Percentiles rank a stretch among this genome's conserved stretches.
phyloP scores from a whole-genome alignment of 306 rosid genomes.

The Trifolium dubium region DNA sequence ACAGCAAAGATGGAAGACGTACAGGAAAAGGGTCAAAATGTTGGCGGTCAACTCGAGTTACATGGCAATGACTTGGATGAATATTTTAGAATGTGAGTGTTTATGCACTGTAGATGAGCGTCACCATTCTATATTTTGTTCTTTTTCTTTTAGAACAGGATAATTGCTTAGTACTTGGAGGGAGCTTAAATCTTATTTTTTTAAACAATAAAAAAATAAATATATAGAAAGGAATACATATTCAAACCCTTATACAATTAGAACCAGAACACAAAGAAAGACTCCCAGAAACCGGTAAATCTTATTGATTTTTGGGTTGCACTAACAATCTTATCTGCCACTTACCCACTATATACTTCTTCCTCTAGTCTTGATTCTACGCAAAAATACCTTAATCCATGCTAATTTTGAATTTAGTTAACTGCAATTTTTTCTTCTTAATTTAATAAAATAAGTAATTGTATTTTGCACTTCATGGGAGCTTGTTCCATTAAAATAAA shows the following conservation, averaged over 20 bases:
- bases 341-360: slow-evolving; percentile 5
- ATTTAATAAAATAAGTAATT: neutral
- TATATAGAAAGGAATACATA: neutral
- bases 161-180: slow-evolving; percentile 35
- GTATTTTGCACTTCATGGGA: neutral
- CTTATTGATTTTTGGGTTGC: slow-evolving; percentile 21
- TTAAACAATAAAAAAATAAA: neutral
- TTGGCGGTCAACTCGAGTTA: slow-evolving; percentile 67
- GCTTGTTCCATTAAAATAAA: neutral
- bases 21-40: slow-evolving; percentile 66
- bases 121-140: neutral
- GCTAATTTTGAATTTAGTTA: neutral
- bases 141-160: neutral
- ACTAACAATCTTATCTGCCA: slow-evolving; percentile 4
- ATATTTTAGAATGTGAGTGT: slow-evolving; percentile 89
- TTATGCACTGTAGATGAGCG: slow-evolving; percentile 29
- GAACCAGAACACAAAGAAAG: neutral
- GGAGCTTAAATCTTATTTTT: slow-evolving; percentile 17
- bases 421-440: neutral
- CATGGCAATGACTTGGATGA: slow-evolving; percentile 70
- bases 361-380: slow-evolving; percentile 2
- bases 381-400: neutral
- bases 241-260: neutral
- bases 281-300: neutral
- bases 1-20: slow-evolving; percentile 65